These are phyloP conservation scores for Trametopsis cervina DNA, from an alignment of 768 basidiomycete species.

Conservation along the genomic window DNA sequence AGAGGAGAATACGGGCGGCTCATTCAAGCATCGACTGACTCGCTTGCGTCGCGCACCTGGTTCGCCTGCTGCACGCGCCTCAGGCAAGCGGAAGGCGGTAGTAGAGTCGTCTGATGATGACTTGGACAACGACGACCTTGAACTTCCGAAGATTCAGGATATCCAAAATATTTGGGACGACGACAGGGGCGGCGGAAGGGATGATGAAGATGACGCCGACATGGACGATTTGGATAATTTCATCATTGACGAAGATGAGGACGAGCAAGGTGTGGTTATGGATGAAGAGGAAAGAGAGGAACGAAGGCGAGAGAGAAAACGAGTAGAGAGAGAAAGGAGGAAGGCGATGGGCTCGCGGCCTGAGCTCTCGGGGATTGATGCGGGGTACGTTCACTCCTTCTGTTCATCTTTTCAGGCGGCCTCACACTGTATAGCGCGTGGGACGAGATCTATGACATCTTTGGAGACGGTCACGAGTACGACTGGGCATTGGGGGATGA, in stretches of 20 bases:
- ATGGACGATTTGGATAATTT: conserved; percentile 75
- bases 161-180: conserved; percentile 85
- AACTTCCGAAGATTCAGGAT: conserved; percentile 45
- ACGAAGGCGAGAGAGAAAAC: conserved; percentile 56
- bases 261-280: conserved; percentile 53
- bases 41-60: conserved; percentile 68
- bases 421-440: conserved; percentile 55
- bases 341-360: conserved; percentile 61
- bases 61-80: conserved; percentile 56
- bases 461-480: conserved; percentile 94
- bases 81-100: conserved; percentile 50
- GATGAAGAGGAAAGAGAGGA: conserved; percentile 75
- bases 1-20: conserved; percentile 79
- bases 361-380: conserved; percentile 74
- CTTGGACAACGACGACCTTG: conserved; percentile 47
- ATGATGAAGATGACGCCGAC: conserved; percentile 57
- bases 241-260: conserved; percentile 74
- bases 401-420: conserved; percentile 3
- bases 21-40: conserved; percentile 69
- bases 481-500: conserved; percentile 90
- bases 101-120: conserved; percentile 78
- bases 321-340: conserved; percentile 61
- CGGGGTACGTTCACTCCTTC: conserved; percentile 50
- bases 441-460: conserved; percentile 94
- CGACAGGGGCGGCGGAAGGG: conserved; percentile 41